Conservation (phyloP, 1,284 basidiomycete genomes). For the Cryptococcus sp. region DNA sequence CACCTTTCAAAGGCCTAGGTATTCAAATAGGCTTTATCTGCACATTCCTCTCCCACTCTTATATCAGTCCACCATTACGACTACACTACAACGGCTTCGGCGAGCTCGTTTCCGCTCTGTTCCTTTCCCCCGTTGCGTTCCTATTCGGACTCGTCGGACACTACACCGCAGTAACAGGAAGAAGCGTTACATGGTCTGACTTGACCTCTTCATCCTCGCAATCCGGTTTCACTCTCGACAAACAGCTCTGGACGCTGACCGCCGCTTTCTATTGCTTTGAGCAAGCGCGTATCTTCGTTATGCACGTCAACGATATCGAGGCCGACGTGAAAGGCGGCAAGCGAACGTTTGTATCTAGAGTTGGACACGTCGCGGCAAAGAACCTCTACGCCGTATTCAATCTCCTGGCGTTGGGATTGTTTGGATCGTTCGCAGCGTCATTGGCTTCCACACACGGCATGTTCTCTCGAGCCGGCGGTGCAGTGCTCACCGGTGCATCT, state of each 20-base stretch:
- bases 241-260: conserved; percentile 19
- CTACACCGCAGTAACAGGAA: conserved; percentile 23
- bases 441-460: too few species aligned
- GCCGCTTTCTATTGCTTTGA: conserved; percentile 26
- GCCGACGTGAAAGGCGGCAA: conserved; percentile 25
- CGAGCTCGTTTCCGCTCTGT: conserved; percentile 23
- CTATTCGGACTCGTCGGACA: conserved; percentile 29
- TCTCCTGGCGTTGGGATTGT: not conserved
- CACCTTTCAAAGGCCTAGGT: not conserved
- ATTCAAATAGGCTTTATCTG: not conserved
- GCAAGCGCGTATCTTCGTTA: conserved; percentile 31
- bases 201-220: conserved; percentile 2
- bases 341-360: conserved; percentile 20
- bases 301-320: conserved; percentile 34
- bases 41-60: conserved; percentile 21
- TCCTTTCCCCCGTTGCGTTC: conserved; percentile 24
- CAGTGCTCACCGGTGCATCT: too few species aligned
- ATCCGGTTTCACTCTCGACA: conserved; percentile 20
- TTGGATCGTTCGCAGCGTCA: too few species aligned
- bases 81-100: conserved; percentile 31
- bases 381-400: conserved; percentile 16
- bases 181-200: conserved; percentile 10
- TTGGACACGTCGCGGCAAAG: conserved; percentile 10
- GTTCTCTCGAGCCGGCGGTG: too few species aligned
- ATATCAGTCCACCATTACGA: conserved; percentile 30